Evolutionary conservation across 139 green algal species (phyloP).

Genomic region (Haematococcus lacustris): DNA sequence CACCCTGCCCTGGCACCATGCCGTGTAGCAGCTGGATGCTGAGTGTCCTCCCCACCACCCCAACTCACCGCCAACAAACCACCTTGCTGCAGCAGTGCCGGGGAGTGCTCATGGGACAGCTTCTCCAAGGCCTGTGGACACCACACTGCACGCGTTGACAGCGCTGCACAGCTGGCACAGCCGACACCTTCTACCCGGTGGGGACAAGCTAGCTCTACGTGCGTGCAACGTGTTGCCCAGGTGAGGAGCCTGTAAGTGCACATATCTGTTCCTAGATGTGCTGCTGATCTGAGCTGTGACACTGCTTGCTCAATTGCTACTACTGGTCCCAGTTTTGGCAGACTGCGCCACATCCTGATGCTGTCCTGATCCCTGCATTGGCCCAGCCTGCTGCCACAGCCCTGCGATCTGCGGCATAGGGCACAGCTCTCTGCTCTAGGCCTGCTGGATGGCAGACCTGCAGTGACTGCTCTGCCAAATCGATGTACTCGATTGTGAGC

Average conservation of each 20-base stretch:
- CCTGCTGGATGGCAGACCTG: slow-evolving; percentile 44
- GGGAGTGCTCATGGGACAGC: slow-evolving; percentile 81
- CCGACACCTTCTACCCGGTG: not conserved
- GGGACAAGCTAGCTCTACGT: not conserved
- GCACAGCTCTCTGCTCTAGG: too few relatives aligned
- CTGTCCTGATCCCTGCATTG: too few relatives aligned
- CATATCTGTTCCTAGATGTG: not conserved
- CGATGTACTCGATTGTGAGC: slow-evolving; percentile 96
- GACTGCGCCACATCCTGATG: too few relatives aligned
- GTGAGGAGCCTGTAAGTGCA: not conserved
- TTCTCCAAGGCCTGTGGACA: slow-evolving; percentile 84
- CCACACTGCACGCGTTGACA: not conserved
- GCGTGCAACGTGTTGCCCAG: not conserved
- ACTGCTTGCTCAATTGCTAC: not conserved
- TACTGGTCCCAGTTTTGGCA: too few relatives aligned
- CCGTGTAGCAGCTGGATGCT: not conserved
- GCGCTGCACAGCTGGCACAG: not conserved
- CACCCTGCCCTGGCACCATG: not conserved
- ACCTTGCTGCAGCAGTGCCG: slow-evolving; percentile 61
- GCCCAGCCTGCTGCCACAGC: too few relatives aligned
- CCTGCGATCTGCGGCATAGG: not conserved
- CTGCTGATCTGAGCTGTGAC: not conserved
- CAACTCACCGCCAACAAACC: slow-evolving; percentile 66
- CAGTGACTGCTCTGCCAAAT: slow-evolving; percentile 90
- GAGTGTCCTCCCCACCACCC: not conserved